Base-by-base conservation (phyloP, 2,329 filamentous ascomycete genomes). In the Dichotomopilus funicola region DNA sequence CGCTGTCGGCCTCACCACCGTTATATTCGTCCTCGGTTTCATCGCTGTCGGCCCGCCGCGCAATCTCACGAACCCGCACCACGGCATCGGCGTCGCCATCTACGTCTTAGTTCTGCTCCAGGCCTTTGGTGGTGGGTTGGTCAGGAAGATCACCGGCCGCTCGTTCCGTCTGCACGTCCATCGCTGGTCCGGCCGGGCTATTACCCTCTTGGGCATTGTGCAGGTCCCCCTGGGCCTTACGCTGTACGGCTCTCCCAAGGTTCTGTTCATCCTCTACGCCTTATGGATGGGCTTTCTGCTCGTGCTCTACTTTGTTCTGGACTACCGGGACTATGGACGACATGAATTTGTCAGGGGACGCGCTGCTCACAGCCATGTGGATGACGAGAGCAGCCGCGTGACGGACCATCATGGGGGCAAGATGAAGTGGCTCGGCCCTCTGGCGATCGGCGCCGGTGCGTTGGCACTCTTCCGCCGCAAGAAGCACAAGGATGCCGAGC, bases 211-310 rank as follows among this genome's bases (percentile, higher is more conserved):
- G 4, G 94, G 89, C 0, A 85, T 97, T 61, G 80, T 86, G 3
- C 94, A 99, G 68, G 83, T 99, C 9, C 88, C 94, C 0, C 78
- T 99, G 0, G 94, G 94, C 0, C 77, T 99, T 47, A 91, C 91
- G 0, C 77, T 99, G 1, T 99, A 96, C 66, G 94, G 94, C 5
- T 96, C 91, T 35, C 92, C 94, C 5, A 83, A 87, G 65, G 82
- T 80, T 40, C 78, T 91, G 3, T 99, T 97, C 69, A 84, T 99
- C 51, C 75, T 97, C 3, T 99, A 88, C 66, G 80, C 91, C 0
- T 60, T 97, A 0, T 92, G 87, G 77, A 86, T 87, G 68, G 81
- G 83, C 34, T 77, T 88, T 13, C 73, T 96, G 37, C 63, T 96
- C 12, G 65, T 91, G 1, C 61, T 83, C 11, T 96, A 91, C 71